Evolutionary conservation across 2,329 filamentous ascomycete genomes (phyloP).

Genomic region (Aspergillus quadrilineatus): DNA sequence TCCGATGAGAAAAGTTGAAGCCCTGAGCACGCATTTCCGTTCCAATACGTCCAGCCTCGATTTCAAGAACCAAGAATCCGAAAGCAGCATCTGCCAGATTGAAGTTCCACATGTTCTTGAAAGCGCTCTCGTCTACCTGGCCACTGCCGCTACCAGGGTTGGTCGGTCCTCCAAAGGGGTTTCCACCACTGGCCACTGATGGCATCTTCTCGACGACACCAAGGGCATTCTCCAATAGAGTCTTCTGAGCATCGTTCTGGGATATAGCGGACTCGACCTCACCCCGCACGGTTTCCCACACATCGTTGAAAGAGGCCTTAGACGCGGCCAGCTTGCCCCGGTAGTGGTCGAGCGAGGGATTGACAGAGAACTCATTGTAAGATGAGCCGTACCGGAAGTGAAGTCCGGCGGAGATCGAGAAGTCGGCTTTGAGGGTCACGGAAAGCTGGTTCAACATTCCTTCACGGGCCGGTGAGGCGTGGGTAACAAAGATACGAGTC

Average conservation of each 20-base stretch:
- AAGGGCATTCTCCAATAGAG: conserved; percentile 83
- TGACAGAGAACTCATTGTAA: conserved; percentile 99
- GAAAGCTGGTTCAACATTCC: conserved; percentile 97
- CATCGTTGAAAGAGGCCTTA: conserved; percentile 97
- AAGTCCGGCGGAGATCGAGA: conserved; percentile 93
- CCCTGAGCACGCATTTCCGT: conserved; percentile 98
- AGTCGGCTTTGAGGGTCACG: conserved; percentile 95
- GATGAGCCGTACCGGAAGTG: conserved; percentile 99
- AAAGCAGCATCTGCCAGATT: conserved; percentile 97
- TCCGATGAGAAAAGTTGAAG: conserved; percentile 97
- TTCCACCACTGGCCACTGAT: conserved; percentile 86
- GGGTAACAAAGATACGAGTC: conserved; percentile 93
- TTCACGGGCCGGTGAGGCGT: conserved; percentile 93
- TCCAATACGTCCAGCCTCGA: conserved; percentile 92
- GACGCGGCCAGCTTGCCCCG: conserved; percentile 96
- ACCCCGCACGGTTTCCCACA: conserved; percentile 97
- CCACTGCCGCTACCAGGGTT: conserved; percentile 58
- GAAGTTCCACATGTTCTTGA: conserved; percentile 99
- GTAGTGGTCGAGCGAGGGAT: conserved; percentile 96
- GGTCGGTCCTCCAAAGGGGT: conserved; percentile 88
- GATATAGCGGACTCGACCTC: conserved; percentile 94
- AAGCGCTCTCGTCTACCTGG: conserved; percentile 95
- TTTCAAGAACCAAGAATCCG: conserved; percentile 90
- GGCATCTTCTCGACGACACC: conserved; percentile 99
- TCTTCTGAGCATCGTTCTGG: conserved; percentile 91